Conservation (phyloP, 176 grass and related monocot species). For the Oryza meridionalis region DNA sequence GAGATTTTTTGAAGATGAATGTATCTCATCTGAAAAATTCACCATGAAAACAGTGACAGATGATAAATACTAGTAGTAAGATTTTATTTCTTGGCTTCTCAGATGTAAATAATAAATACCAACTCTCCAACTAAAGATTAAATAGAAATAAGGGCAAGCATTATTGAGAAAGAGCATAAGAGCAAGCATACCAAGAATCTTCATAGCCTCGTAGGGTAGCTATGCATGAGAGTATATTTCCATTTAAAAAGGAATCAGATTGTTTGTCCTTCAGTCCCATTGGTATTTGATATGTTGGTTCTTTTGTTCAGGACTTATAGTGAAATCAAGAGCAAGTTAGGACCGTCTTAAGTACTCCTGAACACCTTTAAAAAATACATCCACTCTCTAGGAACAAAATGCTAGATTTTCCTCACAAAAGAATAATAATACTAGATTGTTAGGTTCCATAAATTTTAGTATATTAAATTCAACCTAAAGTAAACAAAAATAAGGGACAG, state of each 20-base stretch:
- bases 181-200: constrained; percentile 4
- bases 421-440: neutral
- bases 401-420: neutral
- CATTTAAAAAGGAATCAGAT: neutral
- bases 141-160: neutral
- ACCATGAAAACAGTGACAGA: neutral
- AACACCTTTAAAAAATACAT: constrained; percentile 23
- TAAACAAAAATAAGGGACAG: constrained; percentile 21
- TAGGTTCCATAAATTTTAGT: constrained; percentile 5
- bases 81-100: neutral
- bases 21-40: neutral
- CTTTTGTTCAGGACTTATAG: neutral
- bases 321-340: neutral
- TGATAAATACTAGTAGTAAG: neutral
- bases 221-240: neutral
- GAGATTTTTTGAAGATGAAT: neutral
- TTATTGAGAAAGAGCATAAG: neutral
- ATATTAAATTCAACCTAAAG: neutral
- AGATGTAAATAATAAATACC: neutral
- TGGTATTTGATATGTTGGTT: neutral
- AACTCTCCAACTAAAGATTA: neutral
- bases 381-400: constrained; percentile 8
- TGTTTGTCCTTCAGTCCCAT: neutral
- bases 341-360: constrained; percentile 27
- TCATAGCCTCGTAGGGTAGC: neutral